Evolutionary conservation across 2,329 filamentous ascomycete species (phyloP), one percentile per base, ranked within the genome.

Genomic region (Sporothrix curviconia): DNA sequence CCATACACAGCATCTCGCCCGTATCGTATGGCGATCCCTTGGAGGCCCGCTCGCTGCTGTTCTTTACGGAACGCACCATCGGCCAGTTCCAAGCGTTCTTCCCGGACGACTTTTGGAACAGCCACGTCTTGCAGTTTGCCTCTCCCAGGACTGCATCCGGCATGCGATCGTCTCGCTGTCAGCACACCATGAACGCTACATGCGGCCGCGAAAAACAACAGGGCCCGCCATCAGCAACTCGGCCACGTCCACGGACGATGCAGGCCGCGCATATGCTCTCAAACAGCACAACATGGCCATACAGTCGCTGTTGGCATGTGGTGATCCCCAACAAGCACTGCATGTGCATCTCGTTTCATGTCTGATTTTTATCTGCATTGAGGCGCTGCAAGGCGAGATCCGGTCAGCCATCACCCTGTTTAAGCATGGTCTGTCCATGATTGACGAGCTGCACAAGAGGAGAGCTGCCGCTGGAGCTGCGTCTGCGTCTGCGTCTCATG

Each of bases 331-430:
- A 15, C n/a, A 47, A 14, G 46, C 55, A 2, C 49, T 59, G 4
- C 28, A 44, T 3, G 52, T 57, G 4, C 59, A 61, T 32, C 47
- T 58, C 1, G 58, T 59, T 12, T 61, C 60, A 6, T 61, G 60
- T 15, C n/a, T 61, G 4, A 56, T 61, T 3, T 61, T 60, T 8
- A 56, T 60, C n/a, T 60, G 60, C 28, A 60, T 58, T 8, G 57
- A 61, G 32, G 59, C 60, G 0, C 56, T 61, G 36, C 60, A 58
- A 15, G 53, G 58, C 30, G 56, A 60, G 39, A 37, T 58, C 7
- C 52, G 37, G 8, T 61, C 60, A 4, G 55, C 60, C 24, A 58
- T 61, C 30, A 43, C 42, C 9, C 34, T 61, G 25, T 58, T 60
- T 34, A 56, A 55, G 11, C 58, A 61, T 17, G 60, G 55, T 9